Percentiles rank a stretch among this genome's conserved stretches.
These are phyloP conservation scores for Flaveria sonorensis DNA, from an alignment of 129 eudicot species.

Conservation along the genomic window DNA sequence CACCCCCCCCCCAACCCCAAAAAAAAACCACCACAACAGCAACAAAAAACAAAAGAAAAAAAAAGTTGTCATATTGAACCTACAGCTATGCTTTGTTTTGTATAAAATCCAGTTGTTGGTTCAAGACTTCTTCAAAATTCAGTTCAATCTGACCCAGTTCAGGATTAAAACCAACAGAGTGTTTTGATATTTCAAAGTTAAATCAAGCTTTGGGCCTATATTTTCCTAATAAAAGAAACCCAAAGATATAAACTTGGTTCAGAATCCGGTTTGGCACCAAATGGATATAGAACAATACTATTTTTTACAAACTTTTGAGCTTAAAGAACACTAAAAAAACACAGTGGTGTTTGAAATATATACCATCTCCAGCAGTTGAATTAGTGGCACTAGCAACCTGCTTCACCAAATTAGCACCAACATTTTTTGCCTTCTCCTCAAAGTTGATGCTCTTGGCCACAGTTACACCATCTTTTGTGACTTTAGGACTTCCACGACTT, in stretches of 20 bases:
- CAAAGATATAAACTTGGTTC: background rate
- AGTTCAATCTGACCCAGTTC: too few relatives aligned
- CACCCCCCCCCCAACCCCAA: background rate
- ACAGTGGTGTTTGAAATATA: conserved; percentile 11
- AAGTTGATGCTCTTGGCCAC: conserved; percentile 90
- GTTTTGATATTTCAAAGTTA: too few relatives aligned
- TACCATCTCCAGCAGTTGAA: conserved; percentile 95
- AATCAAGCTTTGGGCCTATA: background rate
- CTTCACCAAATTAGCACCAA: conserved; percentile 88
- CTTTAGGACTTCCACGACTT: conserved; percentile 60
- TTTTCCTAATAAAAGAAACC: background rate
- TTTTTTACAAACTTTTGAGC: background rate
- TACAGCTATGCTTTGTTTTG: background rate
- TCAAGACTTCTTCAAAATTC: too few relatives aligned
- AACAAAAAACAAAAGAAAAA: background rate
- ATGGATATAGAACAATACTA: background rate
- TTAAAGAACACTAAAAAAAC: conserved; percentile 10
- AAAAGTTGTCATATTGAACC: background rate
- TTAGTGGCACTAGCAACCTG: conserved; percentile 94
- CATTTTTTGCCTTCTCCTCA: conserved; percentile 65
- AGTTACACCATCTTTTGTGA: conserved; percentile 95
- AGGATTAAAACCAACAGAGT: too few relatives aligned
- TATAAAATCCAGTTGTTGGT: too few relatives aligned
- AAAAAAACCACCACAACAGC: background rate
- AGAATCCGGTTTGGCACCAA: background rate